Conservation (phyloP, 352 stramenopile species). For the Pythium pyrilobum region DNA sequence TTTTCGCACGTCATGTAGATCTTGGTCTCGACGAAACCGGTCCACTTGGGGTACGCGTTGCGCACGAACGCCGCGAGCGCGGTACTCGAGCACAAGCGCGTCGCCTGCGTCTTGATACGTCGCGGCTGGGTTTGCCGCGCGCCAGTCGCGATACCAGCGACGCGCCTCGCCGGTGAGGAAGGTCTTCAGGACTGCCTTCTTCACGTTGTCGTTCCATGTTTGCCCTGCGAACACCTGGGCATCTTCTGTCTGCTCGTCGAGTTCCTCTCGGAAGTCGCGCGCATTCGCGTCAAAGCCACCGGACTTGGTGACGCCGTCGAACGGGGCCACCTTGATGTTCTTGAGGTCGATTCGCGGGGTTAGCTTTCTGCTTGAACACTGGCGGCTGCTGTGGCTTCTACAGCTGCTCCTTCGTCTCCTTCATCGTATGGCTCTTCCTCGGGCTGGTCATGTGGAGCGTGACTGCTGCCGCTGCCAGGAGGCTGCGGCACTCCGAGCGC, state of each 20-base stretch:
- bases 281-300: not conserved
- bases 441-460: not conserved
- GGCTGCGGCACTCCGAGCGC: not conserved
- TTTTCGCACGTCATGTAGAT: not conserved
- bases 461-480: not conserved
- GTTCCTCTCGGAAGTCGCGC: not conserved
- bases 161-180: not conserved
- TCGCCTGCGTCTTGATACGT: not conserved
- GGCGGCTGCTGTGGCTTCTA: not conserved
- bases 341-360: not conserved
- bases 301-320: not conserved
- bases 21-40: constrained; percentile 1
- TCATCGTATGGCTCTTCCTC: not conserved
- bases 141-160: not conserved
- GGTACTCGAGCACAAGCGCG: not conserved
- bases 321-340: not conserved
- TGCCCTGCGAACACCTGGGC: not conserved
- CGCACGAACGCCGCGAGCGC: not conserved
- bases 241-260: not conserved
- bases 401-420: not conserved
- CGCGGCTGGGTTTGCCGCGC: not conserved
- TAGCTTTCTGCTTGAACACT: not conserved
- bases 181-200: not conserved
- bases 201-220: not conserved
- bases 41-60: constrained; percentile 2